phyloP scores from a whole-genome alignment of 2,329 filamentous ascomycete species.

The Hypoxylon sp. region DNA sequence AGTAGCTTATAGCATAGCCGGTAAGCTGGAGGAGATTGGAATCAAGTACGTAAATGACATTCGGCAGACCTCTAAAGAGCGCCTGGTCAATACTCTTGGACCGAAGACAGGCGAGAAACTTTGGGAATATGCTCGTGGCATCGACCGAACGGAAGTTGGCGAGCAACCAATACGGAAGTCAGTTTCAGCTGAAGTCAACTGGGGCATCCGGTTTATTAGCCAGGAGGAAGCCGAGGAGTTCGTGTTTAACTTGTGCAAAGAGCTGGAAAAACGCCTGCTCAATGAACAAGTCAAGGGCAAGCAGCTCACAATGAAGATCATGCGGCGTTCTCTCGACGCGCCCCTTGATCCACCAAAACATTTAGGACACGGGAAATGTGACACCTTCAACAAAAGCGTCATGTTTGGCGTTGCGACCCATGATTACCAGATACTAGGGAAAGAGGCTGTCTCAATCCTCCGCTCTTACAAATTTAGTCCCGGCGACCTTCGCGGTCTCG shows the following conservation, averaged over 20 bases:
- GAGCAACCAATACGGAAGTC: conserved; percentile 90
- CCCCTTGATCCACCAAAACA: conserved; percentile 94
- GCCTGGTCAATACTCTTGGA: conserved; percentile 79
- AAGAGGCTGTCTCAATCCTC: conserved; percentile 88
- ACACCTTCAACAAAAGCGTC: conserved; percentile 91
- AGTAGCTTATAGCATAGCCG: conserved; percentile 90
- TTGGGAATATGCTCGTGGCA: conserved; percentile 90
- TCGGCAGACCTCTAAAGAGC: conserved; percentile 81
- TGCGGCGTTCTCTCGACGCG: conserved; percentile 88
- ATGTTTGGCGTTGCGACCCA: conserved; percentile 89
- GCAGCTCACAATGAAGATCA: conserved; percentile 94
- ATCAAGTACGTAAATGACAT: conserved; percentile 88
- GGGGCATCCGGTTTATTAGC: conserved; percentile 95
- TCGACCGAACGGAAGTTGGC: conserved; percentile 88
- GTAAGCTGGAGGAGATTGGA: conserved; percentile 89
- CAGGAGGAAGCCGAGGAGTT: conserved; percentile 96
- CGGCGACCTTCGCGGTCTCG: conserved; percentile 92
- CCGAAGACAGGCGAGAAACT: conserved; percentile 94
- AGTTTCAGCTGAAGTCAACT: conserved; percentile 96
- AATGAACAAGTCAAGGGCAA: conserved; percentile 89
- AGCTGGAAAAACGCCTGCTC: conserved; percentile 83
- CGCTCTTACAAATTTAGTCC: conserved; percentile 87
- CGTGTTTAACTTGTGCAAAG: conserved; percentile 84
- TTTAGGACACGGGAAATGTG: conserved; percentile 94
- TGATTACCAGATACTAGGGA: conserved; percentile 77